phyloP scores from a whole-genome alignment of 2,329 filamentous ascomycete species.

The Penicillium vulpinum region DNA sequence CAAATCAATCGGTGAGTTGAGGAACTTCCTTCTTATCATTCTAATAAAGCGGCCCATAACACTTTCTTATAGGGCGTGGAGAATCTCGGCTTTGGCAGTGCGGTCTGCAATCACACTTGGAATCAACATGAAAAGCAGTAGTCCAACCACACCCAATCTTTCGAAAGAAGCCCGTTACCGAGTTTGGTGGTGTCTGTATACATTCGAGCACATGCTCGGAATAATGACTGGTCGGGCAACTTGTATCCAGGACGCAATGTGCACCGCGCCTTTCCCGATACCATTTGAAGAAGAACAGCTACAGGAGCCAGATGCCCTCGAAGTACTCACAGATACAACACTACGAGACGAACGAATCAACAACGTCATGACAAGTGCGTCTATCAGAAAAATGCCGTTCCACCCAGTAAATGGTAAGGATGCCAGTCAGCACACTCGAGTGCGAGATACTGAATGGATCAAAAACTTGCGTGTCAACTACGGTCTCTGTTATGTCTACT shows the following conservation, averaged over 20 bases:
- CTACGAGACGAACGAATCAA: conserved; percentile 37
- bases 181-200: conserved; percentile 49
- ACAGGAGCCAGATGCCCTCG: conserved; percentile 33
- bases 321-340: conserved; percentile 33
- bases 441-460: conserved; percentile 36
- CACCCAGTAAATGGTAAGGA: conserved; percentile 33
- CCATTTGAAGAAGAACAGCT: conserved; percentile 44
- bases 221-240: conserved; percentile 49
- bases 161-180: conserved; percentile 49
- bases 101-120: conserved; percentile 46
- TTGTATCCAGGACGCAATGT: conserved; percentile 45
- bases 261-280: conserved; percentile 45
- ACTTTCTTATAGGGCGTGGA: conserved; percentile 41
- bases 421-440: conserved; percentile 22
- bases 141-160: conserved; percentile 36
- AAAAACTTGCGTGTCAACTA: conserved; percentile 36
- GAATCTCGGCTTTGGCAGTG: conserved; percentile 43
- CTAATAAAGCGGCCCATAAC: neutral
- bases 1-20: conserved; percentile 46
- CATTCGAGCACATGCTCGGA: conserved; percentile 46
- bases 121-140: conserved; percentile 48
- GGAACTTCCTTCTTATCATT: neutral
- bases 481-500: conserved; percentile 42
- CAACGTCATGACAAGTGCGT: conserved; percentile 31
- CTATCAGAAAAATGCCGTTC: conserved; percentile 33